Base-by-base conservation (phyloP, 2,329 filamentous ascomycete genomes). In the Gaeumannomyces sp. region DNA sequence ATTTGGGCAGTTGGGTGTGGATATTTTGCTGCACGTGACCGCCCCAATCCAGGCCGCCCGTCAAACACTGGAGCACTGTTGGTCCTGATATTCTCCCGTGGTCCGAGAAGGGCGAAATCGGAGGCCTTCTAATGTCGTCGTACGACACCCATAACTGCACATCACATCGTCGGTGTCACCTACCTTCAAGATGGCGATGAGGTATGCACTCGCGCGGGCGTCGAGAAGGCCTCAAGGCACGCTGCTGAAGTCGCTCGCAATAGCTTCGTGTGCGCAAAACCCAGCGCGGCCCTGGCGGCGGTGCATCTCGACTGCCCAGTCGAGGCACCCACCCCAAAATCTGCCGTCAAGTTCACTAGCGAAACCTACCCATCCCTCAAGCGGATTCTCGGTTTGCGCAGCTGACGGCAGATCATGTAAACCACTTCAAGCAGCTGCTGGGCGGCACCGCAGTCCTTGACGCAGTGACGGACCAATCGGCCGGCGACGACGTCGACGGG, bases 341-440 rank as follows among this genome's bases (percentile, higher is more conserved):
- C 66, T 14, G 63, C 68, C 61, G 68, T 69, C 73, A 91, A 90
- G 76, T 91, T 90, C 79, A 99, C 95, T 22, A 87, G 91, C 64
- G 91, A 97, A 70, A 90, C 88, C 64, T 95, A 96, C 73, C 94
- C 95, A 11, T 83, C 90, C 66, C 81, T 99, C 72, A 86, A 93
- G 79, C 86, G 95, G 87, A 97, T 72, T 76, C 85, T 19, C 88
- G 87, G 33, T 99, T 95, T 76, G 80, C 87, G 35, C 76, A 87
- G 73, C 78, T 99, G 70, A 92, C 88, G 3, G 76, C 81, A 59
- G 89, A 94, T 56, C 90, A 99, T 81, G 91, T 98, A 64, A 81
- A 86, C 61, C 88, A 86, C 78, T 97, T 99, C 83, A 88, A 89
- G 74, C 80, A 86, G 27, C 78, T 97, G n/a, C 83, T 99, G 45